A percentile compares a stretch with the other conserved stretches of the same genome.
phyloP scores from a whole-genome alignment of 306 rosid genomes.

The Malus asiatica region DNA sequence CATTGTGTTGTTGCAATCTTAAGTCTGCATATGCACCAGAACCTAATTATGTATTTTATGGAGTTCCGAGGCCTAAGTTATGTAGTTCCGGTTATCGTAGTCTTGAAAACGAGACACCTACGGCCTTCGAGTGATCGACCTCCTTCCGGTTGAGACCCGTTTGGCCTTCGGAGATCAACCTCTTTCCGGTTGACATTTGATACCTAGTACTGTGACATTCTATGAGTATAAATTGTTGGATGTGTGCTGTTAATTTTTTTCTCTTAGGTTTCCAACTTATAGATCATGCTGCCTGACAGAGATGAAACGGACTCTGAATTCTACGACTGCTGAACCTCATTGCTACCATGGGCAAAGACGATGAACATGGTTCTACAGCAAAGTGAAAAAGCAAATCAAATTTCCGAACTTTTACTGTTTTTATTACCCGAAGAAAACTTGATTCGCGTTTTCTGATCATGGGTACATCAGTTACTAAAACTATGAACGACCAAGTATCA shows the following conservation, averaged over 20 bases:
- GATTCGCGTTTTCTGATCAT: neutral
- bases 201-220: neutral
- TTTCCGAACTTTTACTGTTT: neutral
- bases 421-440: neutral
- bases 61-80: slow-evolving; percentile 19
- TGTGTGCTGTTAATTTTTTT: neutral
- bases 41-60: slow-evolving; percentile 3
- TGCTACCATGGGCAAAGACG: neutral
- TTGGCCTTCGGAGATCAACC: slow-evolving; percentile 1
- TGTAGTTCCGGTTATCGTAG: neutral
- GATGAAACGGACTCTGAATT: too few relatives aligned
- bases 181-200: neutral
- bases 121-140: neutral
- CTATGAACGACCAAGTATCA: neutral
- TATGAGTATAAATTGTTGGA: neutral
- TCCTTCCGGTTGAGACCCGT: neutral
- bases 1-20: slow-evolving; percentile 9
- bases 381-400: neutral
- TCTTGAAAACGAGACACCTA: neutral
- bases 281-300: neutral
- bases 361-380: neutral
- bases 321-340: too few relatives aligned
- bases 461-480: neutral
- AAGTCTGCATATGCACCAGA: slow-evolving; percentile 13
- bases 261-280: neutral